Evolutionary conservation across 352 stramenopile genomes (phyloP), one percentile per base, ranked within the genome.

Genomic region (Phytophthora sp.): DNA sequence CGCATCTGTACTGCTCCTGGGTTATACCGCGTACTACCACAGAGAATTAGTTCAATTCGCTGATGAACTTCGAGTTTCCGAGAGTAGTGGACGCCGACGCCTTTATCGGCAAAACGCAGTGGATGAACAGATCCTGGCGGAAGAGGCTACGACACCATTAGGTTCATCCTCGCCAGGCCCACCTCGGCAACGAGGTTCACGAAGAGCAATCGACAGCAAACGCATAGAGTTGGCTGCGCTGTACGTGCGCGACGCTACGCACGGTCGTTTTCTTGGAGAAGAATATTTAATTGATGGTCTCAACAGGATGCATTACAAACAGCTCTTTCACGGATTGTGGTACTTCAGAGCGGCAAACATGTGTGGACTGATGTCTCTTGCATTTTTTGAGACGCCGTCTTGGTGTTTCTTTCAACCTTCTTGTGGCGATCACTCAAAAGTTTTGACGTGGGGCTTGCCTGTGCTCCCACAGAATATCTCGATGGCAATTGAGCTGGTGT

Each of bases 351-450:
- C 72, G 9, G 51, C 62, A n/a, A 84, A 84, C 44, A 80, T 89
- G 67, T 48, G 51, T 7, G 61, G 85, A 26, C 52, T 89, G 12
- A 54, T 89, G 10, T 15, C 57, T 12, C 53, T 89, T 13, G 64
- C 69, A 51, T 87, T 86, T 43, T 80, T 88, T 18, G 80, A 89
- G 49, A 73, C 73, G 5, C 80, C 80, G 4, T 82, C 74, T 23
- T 89, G 80, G 80, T 89, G 80, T 41, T 76, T 72, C 34, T 84
- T 76, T n/a, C 46, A 41, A 1, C 24, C 34, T 4, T 62, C 58
- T 1, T 89, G 77, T 31, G 77, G 77, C 6, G 62, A 82, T 32
- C 32, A 46, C 1, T 37, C 49, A 4, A 50, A 71, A 32, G 41
- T 74, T 13, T 48, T 80, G 7, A 76, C 73, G 26, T 82, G 71